Evolutionary conservation across 768 basidiomycete genomes (phyloP).

Genomic region (Naganishia kalamii): DNA sequence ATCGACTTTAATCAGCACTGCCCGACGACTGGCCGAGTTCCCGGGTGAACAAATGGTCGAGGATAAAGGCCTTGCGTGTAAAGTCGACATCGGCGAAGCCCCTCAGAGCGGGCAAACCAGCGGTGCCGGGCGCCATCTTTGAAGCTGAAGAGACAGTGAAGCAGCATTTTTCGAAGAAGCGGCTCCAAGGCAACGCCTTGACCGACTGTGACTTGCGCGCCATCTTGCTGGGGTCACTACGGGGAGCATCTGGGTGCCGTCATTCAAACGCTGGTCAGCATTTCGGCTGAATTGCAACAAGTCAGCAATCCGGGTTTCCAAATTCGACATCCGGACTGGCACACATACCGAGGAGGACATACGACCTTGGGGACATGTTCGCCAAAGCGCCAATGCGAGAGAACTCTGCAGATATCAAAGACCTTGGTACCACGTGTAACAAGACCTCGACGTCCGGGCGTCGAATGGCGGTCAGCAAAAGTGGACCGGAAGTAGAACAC

Average conservation of each 20-base stretch:
- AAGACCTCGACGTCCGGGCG: slow-evolving; percentile 19
- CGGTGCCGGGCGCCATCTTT: slow-evolving; percentile 94
- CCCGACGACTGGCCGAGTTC: slow-evolving; percentile 89
- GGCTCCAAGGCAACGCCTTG: slow-evolving; percentile 89
- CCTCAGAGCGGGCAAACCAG: slow-evolving; percentile 84
- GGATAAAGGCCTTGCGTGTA: slow-evolving; percentile 97
- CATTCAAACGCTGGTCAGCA: slow-evolving; percentile 97
- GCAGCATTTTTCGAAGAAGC: slow-evolving; percentile 80
- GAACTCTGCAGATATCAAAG: slow-evolving; percentile 58
- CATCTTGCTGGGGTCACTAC: slow-evolving; percentile 94
- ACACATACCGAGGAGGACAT: slow-evolving; percentile 98
- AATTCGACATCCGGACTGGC: slow-evolving; percentile 94
- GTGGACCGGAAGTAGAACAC: slow-evolving; percentile 48
- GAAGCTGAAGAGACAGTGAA: slow-evolving; percentile 89
- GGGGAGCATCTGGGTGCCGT: slow-evolving; percentile 95
- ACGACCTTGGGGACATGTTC: slow-evolving; percentile 95
- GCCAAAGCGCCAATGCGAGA: slow-evolving; percentile 37
- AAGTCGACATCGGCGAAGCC: slow-evolving; percentile 97
- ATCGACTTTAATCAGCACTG: slow-evolving; percentile 96
- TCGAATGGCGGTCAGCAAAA: slow-evolving; percentile 52
- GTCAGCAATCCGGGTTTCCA: slow-evolving; percentile 93
- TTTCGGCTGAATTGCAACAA: slow-evolving; percentile 97
- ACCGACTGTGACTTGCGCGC: slow-evolving; percentile 81
- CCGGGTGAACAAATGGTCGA: slow-evolving; percentile 98
- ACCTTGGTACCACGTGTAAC: slow-evolving; percentile 46